phyloP scores from a whole-genome alignment of 352 stramenopile species.

The Peronospora destructor region DNA sequence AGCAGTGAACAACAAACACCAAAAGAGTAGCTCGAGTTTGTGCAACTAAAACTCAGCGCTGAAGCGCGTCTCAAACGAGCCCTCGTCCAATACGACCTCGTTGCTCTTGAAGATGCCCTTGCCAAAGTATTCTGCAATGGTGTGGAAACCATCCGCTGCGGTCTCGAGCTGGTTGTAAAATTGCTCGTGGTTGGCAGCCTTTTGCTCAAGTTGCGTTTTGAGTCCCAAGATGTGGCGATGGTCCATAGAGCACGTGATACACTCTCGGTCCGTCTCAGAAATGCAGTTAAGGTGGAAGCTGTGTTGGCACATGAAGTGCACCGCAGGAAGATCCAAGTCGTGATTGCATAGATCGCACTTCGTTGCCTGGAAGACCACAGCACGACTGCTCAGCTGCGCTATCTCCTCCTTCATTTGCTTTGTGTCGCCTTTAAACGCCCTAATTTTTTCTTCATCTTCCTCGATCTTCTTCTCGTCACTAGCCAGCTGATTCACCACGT shows the following conservation, averaged over 20 bases:
- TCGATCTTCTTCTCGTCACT: constrained; percentile 79
- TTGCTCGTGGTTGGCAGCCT: constrained; percentile 87
- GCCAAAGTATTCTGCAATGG: constrained; percentile 88
- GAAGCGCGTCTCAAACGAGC: constrained; percentile 67
- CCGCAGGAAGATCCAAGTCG: constrained; percentile 84
- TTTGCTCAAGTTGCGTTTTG: constrained; percentile 83
- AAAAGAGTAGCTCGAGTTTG: neutral
- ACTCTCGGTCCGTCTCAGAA: constrained; percentile 84
- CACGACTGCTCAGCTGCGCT: constrained; percentile 67
- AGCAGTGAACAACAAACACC: neutral
- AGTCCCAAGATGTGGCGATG: constrained; percentile 80
- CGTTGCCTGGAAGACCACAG: constrained; percentile 86
- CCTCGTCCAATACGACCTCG: constrained; percentile 55
- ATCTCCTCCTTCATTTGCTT: constrained; percentile 90
- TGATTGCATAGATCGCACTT: constrained; percentile 88
- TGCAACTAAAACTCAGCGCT: constrained; percentile 74
- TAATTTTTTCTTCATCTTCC: constrained; percentile 83
- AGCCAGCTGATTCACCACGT: constrained; percentile 78
- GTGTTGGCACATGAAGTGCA: constrained; percentile 90
- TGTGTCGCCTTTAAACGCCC: constrained; percentile 79
- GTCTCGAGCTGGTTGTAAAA: constrained; percentile 91
- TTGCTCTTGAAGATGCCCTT: constrained; percentile 89
- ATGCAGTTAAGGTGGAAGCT: constrained; percentile 89
- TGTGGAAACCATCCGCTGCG: constrained; percentile 82
- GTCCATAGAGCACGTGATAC: constrained; percentile 83